phyloP scores from a whole-genome alignment of 495 filamentous ascomycete species.

The Lindgomyces ingoldianus region DNA sequence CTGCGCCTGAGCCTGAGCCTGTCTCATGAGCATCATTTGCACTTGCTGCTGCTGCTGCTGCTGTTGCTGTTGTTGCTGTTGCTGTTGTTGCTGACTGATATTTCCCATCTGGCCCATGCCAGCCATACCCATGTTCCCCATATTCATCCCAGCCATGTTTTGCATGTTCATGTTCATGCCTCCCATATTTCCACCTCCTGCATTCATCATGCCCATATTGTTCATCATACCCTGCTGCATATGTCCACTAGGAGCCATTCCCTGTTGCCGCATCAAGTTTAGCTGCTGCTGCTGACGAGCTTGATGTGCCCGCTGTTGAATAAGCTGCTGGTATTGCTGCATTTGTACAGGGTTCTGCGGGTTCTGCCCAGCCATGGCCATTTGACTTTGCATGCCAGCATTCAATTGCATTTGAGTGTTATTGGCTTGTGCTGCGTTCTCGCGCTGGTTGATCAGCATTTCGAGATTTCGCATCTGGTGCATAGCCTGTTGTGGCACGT shows the following conservation, averaged over 20 bases:
- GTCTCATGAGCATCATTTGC: not conserved
- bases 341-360: slow-evolving; percentile 17
- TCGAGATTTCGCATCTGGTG: slow-evolving; percentile 18
- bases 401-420: not conserved
- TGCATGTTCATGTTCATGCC: slow-evolving; percentile 20
- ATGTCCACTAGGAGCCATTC: slow-evolving; percentile 2
- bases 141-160: slow-evolving; percentile 11
- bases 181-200: slow-evolving; percentile 12
- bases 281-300: slow-evolving; percentile 26
- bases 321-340: slow-evolving; percentile 23
- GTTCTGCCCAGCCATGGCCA: slow-evolving; percentile 9
- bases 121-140: slow-evolving; percentile 15
- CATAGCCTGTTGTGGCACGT: slow-evolving; percentile 8
- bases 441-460: not conserved
- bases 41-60: slow-evolving; percentile 1
- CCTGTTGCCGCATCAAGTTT: slow-evolving; percentile 21
- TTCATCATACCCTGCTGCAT: slow-evolving; percentile 17
- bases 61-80: slow-evolving; percentile 21
- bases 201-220: slow-evolving; percentile 20
- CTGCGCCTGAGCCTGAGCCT: slow-evolving; percentile 7
- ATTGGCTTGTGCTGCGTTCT: not conserved
- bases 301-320: slow-evolving; percentile 22
- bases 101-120: slow-evolving; percentile 16
- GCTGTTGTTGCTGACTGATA: slow-evolving; percentile 21
- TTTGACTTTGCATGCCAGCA: not conserved